A percentile compares a stretch with the other conserved stretches of the same genome.
Evolutionary conservation across 2,329 filamentous ascomycete genomes (phyloP).

Genomic region (Pseudocercospora eumusae): DNA sequence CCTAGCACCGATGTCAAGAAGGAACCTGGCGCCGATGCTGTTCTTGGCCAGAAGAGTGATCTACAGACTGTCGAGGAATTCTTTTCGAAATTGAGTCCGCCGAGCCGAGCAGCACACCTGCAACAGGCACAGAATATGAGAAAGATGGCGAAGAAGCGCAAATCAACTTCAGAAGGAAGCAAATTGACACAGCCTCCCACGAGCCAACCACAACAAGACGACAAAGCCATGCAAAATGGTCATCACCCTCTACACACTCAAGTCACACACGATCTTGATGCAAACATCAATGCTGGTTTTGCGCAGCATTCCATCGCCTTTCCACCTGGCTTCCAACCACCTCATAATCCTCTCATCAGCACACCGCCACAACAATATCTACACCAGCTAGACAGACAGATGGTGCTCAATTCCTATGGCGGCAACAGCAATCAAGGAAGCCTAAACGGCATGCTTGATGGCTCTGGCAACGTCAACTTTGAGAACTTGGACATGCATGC

Average conservation of each 20-base stretch:
- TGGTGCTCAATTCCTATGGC: slow-evolving; percentile 72
- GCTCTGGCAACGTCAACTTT: slow-evolving; percentile 22
- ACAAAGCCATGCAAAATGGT: background rate
- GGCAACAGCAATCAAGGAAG: slow-evolving; percentile 36
- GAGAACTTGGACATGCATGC: slow-evolving; percentile 35
- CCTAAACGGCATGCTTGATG: slow-evolving; percentile 21
- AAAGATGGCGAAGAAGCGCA: slow-evolving; percentile 37
- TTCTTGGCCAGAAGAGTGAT: slow-evolving; percentile 83
- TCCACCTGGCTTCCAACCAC: slow-evolving; percentile 34
- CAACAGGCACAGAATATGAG: slow-evolving; percentile 37
- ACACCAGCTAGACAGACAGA: slow-evolving; percentile 71
- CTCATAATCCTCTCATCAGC: slow-evolving; percentile 37
- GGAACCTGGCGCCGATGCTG: slow-evolving; percentile 81
- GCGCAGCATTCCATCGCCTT: slow-evolving; percentile 51
- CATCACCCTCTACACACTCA: slow-evolving; percentile 19
- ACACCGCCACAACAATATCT: slow-evolving; percentile 50
- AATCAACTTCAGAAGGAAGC: slow-evolving; percentile 34
- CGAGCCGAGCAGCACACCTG: slow-evolving; percentile 42
- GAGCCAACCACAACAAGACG: slow-evolving; percentile 25
- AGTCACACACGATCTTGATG: slow-evolving; percentile 29
- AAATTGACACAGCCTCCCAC: slow-evolving; percentile 18
- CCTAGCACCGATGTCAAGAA: slow-evolving; percentile 64
- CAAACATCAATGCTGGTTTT: slow-evolving; percentile 31
- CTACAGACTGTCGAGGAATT: slow-evolving; percentile 95
- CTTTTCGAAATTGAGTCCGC: slow-evolving; percentile 76